A percentile compares a stretch with the other conserved stretches of the same genome.
These are phyloP conservation scores for Talaromyces sp. DNA, from an alignment of 2,329 filamentous ascomycete species.

Conservation along the genomic window DNA sequence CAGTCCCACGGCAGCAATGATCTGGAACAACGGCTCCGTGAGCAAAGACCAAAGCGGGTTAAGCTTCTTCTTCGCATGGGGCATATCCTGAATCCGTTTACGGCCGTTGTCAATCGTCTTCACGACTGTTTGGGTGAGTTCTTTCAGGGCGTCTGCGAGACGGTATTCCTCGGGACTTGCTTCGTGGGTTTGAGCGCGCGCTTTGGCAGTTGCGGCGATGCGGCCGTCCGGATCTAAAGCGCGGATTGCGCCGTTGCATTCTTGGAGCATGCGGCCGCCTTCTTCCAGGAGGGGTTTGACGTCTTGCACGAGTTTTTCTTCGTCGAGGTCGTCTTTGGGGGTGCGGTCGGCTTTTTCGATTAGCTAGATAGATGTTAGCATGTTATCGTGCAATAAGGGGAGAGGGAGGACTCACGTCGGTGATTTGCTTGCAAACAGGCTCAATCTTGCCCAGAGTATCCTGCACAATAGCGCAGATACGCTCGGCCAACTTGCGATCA, in stretches of 20 bases:
- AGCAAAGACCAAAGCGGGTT: conserved; percentile 81
- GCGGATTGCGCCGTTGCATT: conserved; percentile 82
- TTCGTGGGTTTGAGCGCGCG: conserved; percentile 70
- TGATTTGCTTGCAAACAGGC: conserved; percentile 83
- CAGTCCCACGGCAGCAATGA: conserved; percentile 82
- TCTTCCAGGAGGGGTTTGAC: conserved; percentile 89
- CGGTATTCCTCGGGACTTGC: conserved; percentile 80
- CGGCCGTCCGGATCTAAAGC: conserved; percentile 85
- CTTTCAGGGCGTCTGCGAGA: conserved; percentile 81
- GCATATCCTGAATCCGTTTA: conserved; percentile 87
- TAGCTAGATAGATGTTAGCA: conserved; percentile 49
- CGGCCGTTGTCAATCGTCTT: conserved; percentile 83
- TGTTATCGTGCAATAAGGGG: neutral
- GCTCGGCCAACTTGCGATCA: conserved; percentile 73
- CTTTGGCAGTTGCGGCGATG: conserved; percentile 81
- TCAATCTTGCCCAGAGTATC: conserved; percentile 80
- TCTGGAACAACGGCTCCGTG: conserved; percentile 82
- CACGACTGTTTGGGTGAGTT: conserved; percentile 75
- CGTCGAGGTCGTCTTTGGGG: conserved; percentile 71
- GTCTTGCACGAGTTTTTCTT: conserved; percentile 81
- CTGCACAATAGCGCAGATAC: conserved; percentile 70
- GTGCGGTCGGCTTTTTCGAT: conserved; percentile 78
- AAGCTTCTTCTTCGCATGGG: conserved; percentile 89
- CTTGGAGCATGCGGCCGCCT: conserved; percentile 74
- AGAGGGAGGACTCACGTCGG: conserved; percentile 56